Evolutionary conservation across 257 asterid genomes (phyloP), one percentile per base, ranked within the genome.

Genomic region (Ballota nigra): DNA sequence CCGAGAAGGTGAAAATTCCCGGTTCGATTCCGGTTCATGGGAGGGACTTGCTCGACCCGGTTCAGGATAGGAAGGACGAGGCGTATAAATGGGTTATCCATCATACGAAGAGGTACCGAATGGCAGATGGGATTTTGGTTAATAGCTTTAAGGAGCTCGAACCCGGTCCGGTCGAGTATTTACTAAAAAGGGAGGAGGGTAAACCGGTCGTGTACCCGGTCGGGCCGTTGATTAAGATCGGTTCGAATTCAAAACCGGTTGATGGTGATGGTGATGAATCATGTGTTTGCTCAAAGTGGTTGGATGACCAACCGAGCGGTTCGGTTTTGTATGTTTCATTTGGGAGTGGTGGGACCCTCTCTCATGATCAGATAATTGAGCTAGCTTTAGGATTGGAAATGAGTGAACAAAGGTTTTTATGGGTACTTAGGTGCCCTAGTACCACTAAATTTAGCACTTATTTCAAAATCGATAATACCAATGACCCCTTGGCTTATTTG

Each of bases 331-430:
- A 63, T 53, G 71, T 92, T 3, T 92, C 96, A 0, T 89, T 84
- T 5, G 98, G 98, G 2, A 89, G 96, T 11, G 96, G 91, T 40
- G 98, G 98, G 73, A 74, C 94, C 24, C 78, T 88, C 12, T 52
- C 88, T 3, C 87, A 77, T 19, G 74, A 75, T 2, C 96, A 92
- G 41, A 41, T 85, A 1, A 70, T 65, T 53, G 92, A 89, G 41
- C 75, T 87, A 3, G 92, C 96, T 3, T 31, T 56, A 0, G 92
- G 95, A 10, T 31, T 89, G 36, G 96, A 86, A 51, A 52, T 74
- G 80, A 89, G 96, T 41, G 90, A 73, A 18, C 84, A 84, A 0
- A 73, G 88, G 31, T 86, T 89, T 22, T 5, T 89, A 12, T 87
- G 92, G 95, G 89, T 84, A 4, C 8, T 84, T 2, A 79, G 96